These are phyloP conservation scores for Hyphopichia pseudoburtonii DNA, from an alignment of 1,139 yeast species.

Conservation along the genomic window DNA sequence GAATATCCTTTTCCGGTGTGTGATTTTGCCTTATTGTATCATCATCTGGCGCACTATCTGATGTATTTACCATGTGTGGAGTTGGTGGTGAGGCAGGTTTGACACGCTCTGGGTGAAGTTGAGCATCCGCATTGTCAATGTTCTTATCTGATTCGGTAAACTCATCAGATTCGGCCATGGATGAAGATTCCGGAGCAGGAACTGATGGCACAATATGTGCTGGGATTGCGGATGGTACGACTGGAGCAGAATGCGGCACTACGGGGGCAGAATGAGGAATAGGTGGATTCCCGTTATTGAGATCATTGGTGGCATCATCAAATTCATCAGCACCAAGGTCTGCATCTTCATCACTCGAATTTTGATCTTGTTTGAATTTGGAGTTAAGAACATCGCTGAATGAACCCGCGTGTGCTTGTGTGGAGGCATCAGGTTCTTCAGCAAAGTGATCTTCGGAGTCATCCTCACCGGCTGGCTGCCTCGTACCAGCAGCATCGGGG, in stretches of 20 bases:
- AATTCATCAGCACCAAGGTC: slow-evolving; percentile 5
- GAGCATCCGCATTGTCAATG: slow-evolving; percentile 6
- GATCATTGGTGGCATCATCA: slow-evolving; percentile 7
- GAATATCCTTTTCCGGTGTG: slow-evolving; percentile 9
- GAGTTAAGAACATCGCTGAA: too few relatives aligned
- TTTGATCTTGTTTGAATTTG: not conserved
- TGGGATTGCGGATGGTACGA: slow-evolving; percentile 1
- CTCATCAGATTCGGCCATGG: slow-evolving; percentile 33
- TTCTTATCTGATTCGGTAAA: slow-evolving; percentile 20
- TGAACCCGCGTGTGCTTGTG: too few relatives aligned
- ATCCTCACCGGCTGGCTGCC: too few relatives aligned
- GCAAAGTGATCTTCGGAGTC: too few relatives aligned
- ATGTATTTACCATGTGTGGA: slow-evolving; percentile 7
- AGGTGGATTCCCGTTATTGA: slow-evolving; percentile 9
- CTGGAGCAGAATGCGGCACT: slow-evolving; percentile 4
- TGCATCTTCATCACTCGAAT: not conserved
- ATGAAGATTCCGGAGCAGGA: slow-evolving; percentile 21
- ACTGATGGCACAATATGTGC: slow-evolving; percentile 8
- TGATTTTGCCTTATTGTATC: slow-evolving; percentile 7
- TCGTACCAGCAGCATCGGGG: too few relatives aligned
- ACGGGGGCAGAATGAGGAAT: slow-evolving; percentile 12
- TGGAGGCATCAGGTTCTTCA: too few relatives aligned
- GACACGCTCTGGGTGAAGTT: slow-evolving; percentile 13
- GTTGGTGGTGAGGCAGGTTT: slow-evolving; percentile 11
- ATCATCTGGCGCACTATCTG: slow-evolving; percentile 20